These are phyloP conservation scores for Mayamaea pseudoterrestris DNA, from an alignment of 108 stramenopile species.

Conservation along the genomic window DNA sequence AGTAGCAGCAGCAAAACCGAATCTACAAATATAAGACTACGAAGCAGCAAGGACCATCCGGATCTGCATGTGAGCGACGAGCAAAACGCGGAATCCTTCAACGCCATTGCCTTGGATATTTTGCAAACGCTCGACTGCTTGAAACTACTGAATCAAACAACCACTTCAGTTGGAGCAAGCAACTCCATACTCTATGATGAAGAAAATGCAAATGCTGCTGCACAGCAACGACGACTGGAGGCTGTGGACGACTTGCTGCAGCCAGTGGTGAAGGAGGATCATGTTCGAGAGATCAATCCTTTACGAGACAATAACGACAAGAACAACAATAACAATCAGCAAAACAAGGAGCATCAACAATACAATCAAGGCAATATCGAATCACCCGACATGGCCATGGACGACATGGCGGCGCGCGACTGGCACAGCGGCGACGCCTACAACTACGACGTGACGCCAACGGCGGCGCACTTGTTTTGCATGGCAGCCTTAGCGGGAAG, in stretches of 20 bases:
- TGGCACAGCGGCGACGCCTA: not conserved
- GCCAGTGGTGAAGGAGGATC: slow-evolving; percentile 11
- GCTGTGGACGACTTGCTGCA: slow-evolving; percentile 10
- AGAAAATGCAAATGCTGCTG: slow-evolving; percentile 1
- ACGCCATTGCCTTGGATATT: slow-evolving; percentile 65
- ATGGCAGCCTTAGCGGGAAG: slow-evolving; percentile 24
- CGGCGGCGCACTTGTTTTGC: slow-evolving; percentile 55
- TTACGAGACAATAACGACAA: slow-evolving; percentile 6
- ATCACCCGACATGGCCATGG: no score
- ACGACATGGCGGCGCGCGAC: no score
- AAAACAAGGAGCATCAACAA: slow-evolving; percentile 23
- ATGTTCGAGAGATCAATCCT: no score
- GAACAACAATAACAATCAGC: slow-evolving; percentile 5
- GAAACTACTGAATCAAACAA: slow-evolving; percentile 33
- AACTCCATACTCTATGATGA: slow-evolving; percentile 2
- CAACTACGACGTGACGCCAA: no score
- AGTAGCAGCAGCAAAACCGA: no score
- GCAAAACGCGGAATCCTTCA: slow-evolving; percentile 15
- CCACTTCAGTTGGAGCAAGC: slow-evolving; percentile 17
- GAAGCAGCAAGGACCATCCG: no score
- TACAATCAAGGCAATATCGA: slow-evolving; percentile 4
- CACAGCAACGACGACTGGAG: slow-evolving; percentile 13
- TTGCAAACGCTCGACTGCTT: slow-evolving; percentile 37
- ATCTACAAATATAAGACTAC: no score
- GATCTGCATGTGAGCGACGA: slow-evolving; percentile 1